Evolutionary conservation across 345 rosid genomes (phyloP).

Genomic region (Chamaenerion angustifolium): DNA sequence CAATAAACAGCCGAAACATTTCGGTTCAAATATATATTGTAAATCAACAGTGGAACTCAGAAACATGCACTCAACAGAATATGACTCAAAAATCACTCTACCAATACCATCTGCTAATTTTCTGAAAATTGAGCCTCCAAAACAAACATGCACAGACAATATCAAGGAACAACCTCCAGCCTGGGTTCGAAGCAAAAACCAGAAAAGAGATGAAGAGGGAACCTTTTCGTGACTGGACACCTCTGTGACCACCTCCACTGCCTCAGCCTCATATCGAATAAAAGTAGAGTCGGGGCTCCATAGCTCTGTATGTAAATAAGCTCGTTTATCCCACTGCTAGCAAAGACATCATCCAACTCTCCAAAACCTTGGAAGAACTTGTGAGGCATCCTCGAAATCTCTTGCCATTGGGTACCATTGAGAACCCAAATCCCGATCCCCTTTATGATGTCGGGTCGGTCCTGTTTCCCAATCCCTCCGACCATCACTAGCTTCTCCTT

Average conservation of each 20-base stretch:
- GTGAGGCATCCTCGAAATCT: slow-evolving; percentile 75
- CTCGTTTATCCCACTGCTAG: slow-evolving; percentile 75
- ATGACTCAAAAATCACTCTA: too few relatives aligned
- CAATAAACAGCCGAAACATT: too few relatives aligned
- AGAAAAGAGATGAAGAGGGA: slow-evolving; percentile 89
- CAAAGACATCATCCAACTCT: slow-evolving; percentile 90
- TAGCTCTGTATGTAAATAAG: slow-evolving; percentile 81
- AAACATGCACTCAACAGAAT: too few relatives aligned
- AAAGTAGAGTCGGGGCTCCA: slow-evolving; percentile 67
- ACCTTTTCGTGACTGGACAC: slow-evolving; percentile 78
- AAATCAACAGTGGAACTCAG: too few relatives aligned
- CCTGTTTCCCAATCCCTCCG: slow-evolving; percentile 87
- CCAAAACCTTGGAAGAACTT: slow-evolving; percentile 85
- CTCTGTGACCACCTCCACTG: slow-evolving; percentile 86
- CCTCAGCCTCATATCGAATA: slow-evolving; percentile 46
- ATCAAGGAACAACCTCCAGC: slow-evolving; percentile 61
- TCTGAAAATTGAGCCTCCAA: too few relatives aligned
- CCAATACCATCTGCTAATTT: too few relatives aligned
- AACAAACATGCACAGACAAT: background rate
- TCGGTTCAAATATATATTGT: too few relatives aligned
- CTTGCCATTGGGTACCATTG: slow-evolving; percentile 58
- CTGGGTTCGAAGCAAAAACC: slow-evolving; percentile 93
- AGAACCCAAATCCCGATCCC: slow-evolving; percentile 92
- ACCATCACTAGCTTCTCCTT: slow-evolving; percentile 81
- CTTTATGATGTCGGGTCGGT: slow-evolving; percentile 71